These are phyloP conservation scores for Talinum fruticosum DNA, from an alignment of 148 eudicot genomes.

Conservation along the genomic window DNA sequence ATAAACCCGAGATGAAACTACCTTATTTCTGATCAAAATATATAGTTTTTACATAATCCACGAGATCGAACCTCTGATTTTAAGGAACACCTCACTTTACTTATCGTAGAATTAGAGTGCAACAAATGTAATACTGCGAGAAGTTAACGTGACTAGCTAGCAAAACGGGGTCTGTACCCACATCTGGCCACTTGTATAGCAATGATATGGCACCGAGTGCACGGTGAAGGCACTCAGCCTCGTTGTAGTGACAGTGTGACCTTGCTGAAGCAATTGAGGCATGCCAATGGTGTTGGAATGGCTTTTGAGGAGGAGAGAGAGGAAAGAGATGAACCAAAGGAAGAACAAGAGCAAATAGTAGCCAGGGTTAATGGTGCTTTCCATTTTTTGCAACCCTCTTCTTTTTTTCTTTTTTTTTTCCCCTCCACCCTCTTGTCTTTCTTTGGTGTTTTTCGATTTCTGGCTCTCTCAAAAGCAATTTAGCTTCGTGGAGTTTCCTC, in stretches of 20 bases:
- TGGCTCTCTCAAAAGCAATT: background rate
- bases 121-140: background rate
- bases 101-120: background rate
- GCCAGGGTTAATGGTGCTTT: conserved; percentile 22
- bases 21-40: background rate
- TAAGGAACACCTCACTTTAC: background rate
- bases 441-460: background rate
- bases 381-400: conserved; percentile 7
- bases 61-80: background rate
- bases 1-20: background rate
- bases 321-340: conserved; percentile 27
- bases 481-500: background rate
- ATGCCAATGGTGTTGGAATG: background rate
- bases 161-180: background rate
- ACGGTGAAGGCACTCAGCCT: conserved; percentile 4
- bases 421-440: background rate
- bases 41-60: background rate
- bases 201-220: conserved; percentile 5
- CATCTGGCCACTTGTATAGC: background rate
- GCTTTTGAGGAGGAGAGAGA: conserved; percentile 20
- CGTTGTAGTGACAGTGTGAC: conserved; percentile 6
- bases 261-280: conserved; percentile 27
- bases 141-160: background rate
- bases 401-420: background rate
- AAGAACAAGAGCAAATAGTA: conserved; percentile 22